Conservation (phyloP, 2,329 filamentous ascomycete species). For the Capronia coronata region DNA sequence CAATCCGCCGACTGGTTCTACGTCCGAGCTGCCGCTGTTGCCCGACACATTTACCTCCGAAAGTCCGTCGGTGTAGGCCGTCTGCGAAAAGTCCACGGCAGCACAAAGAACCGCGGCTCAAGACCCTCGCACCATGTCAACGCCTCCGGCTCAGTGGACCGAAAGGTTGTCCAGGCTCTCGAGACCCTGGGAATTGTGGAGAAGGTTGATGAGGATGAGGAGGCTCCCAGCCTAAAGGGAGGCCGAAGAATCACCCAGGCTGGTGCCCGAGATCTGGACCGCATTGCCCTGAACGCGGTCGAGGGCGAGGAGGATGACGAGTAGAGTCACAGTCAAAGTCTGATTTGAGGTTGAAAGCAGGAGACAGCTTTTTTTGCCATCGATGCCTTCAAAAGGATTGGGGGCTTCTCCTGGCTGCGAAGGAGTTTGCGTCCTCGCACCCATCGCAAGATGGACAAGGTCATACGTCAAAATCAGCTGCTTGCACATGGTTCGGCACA, state of each 20-base stretch:
- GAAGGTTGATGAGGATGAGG: conserved; percentile 71
- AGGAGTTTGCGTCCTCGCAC: neutral
- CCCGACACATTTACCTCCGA: conserved; percentile 97
- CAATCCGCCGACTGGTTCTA: conserved; percentile 97
- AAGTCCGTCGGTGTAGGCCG: conserved; percentile 99
- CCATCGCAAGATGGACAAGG: neutral
- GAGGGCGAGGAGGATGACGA: conserved; percentile 64
- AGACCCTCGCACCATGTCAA: conserved; percentile 92
- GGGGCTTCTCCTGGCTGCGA: neutral
- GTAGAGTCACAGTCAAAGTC: conserved; percentile 33
- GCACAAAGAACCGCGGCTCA: conserved; percentile 92
- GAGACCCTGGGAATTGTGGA: conserved; percentile 99
- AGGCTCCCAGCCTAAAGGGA: conserved; percentile 85
- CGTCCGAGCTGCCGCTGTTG: conserved; percentile 84
- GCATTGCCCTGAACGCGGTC: conserved; percentile 73
- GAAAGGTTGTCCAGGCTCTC: conserved; percentile 92
- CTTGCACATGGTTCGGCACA: conserved; percentile 1
- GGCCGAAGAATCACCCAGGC: conserved; percentile 96
- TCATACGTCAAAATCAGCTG: conserved; percentile 1
- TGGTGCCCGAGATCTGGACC: conserved; percentile 98
- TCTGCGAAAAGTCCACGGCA: conserved; percentile 92
- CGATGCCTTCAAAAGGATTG: neutral
- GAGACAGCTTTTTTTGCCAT: neutral
- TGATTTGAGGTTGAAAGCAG: neutral
- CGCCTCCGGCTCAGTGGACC: conserved; percentile 90